Percentiles rank a stretch among this genome's conserved stretches.
Evolutionary conservation across 2,329 filamentous ascomycete species (phyloP).

Genomic region (Scedosporium aurantiacum): DNA sequence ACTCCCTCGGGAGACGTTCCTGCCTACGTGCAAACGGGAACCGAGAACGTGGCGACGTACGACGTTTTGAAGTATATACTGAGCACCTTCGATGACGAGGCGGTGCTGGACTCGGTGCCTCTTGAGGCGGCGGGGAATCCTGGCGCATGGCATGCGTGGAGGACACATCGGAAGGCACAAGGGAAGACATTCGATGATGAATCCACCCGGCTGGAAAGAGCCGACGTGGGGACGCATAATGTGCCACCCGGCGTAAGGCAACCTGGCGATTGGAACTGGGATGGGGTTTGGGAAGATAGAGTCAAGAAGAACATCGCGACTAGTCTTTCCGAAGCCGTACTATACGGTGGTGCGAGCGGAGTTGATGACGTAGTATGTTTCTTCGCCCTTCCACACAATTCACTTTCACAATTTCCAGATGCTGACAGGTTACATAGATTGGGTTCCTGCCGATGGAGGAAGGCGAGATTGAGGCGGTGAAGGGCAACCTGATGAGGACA

Average conservation of each 20-base stretch:
- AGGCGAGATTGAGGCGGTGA: conserved; percentile 44
- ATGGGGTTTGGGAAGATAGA: conserved; percentile 88
- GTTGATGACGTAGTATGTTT: conserved; percentile 61
- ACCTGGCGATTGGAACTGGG: conserved; percentile 93
- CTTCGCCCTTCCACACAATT: background rate
- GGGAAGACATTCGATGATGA: conserved; percentile 25
- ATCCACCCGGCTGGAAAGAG: conserved; percentile 6
- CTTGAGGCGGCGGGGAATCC: conserved; percentile 78
- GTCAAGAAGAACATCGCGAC: conserved; percentile 68
- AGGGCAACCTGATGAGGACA: conserved; percentile 46
- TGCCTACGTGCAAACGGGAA: conserved; percentile 29
- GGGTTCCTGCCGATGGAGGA: conserved; percentile 56
- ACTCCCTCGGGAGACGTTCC: conserved; percentile 15
- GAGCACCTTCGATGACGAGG: conserved; percentile 68
- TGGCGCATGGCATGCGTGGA: conserved; percentile 91
- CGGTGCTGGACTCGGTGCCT: conserved; percentile 66
- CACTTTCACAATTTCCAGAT: background rate
- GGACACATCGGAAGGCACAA: conserved; percentile 49
- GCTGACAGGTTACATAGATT: conserved; percentile 33
- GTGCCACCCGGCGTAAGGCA: conserved; percentile 25
- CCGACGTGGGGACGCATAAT: conserved; percentile 6
- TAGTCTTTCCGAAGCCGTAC: conserved; percentile 66
- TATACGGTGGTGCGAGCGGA: conserved; percentile 56
- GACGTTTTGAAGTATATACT: conserved; percentile 72
- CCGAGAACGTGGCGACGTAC: conserved; percentile 42